Evolutionary conservation across 768 basidiomycete genomes (phyloP).

Genomic region (Pleurotus cornucopiae): DNA sequence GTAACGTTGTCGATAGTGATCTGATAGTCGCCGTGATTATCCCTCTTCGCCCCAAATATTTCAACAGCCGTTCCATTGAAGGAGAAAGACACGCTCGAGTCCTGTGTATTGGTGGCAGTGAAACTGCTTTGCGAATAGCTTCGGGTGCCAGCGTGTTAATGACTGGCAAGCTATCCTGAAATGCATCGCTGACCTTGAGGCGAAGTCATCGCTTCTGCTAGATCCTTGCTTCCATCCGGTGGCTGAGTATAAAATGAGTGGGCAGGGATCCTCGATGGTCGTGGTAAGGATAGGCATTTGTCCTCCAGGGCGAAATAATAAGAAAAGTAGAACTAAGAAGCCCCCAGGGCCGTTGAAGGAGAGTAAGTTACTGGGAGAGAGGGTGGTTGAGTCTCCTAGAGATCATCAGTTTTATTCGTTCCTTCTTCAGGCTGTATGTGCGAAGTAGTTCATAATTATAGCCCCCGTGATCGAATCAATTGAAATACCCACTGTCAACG

Average conservation of each 20-base stretch:
- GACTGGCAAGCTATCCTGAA: neutral
- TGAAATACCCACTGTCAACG: too few species aligned
- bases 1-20: conserved; percentile 8
- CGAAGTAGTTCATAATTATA: too few species aligned
- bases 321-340: neutral
- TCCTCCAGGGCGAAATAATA: neutral
- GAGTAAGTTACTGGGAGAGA: too few species aligned
- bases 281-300: conserved; percentile 27
- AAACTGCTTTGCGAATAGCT: conserved; percentile 37
- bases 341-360: too few species aligned
- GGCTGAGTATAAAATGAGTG: conserved; percentile 23
- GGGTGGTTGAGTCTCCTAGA: too few species aligned
- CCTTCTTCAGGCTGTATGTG: too few species aligned
- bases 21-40: conserved; percentile 10
- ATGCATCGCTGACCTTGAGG: conserved; percentile 8
- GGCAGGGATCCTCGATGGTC: conserved; percentile 31
- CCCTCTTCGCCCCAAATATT: conserved; percentile 9
- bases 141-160: neutral
- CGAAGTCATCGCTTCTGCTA: conserved; percentile 18
- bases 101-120: conserved; percentile 22
- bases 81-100: conserved; percentile 20
- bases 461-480: too few species aligned
- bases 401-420: too few species aligned
- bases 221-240: conserved; percentile 7
- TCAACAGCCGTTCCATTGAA: conserved; percentile 29